phyloP scores from a whole-genome alignment of 2,329 filamentous ascomycete genomes.

The Fusarium pininemorale region DNA sequence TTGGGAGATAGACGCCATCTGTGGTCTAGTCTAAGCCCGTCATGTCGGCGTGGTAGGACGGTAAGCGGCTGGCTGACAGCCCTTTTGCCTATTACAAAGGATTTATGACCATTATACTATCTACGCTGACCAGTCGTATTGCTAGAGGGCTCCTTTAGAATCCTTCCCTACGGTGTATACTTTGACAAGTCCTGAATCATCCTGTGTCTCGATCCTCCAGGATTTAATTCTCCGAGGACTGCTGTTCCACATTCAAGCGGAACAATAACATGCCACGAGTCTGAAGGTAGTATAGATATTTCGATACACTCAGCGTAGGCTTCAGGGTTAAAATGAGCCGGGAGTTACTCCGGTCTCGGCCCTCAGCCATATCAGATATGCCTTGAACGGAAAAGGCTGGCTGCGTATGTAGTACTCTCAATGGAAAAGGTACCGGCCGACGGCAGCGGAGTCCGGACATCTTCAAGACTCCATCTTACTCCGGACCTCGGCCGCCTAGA shows the following conservation, averaged over 20 bases:
- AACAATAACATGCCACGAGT: fast-evolving
- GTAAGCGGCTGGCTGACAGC: constrained; percentile 6
- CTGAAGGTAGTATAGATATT: not conserved
- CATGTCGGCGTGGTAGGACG: constrained; percentile 20
- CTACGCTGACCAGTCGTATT: not conserved
- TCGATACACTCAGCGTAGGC: too few species aligned
- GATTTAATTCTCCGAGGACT: not conserved
- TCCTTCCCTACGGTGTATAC: too few species aligned
- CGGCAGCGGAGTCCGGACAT: not conserved
- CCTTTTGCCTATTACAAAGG: not conserved
- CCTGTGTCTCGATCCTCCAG: not conserved
- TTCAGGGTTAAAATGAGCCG: too few species aligned
- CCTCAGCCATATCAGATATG: not conserved
- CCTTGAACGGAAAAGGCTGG: too few species aligned
- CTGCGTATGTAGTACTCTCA: not conserved
- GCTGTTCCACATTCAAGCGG: not conserved
- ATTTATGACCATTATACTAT: not conserved
- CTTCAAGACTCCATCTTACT: not conserved
- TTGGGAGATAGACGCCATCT: not conserved
- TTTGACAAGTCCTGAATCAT: not conserved
- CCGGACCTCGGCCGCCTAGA: not conserved
- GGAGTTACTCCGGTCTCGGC: not conserved
- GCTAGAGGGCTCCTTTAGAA: too few species aligned
- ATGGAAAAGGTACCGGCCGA: not conserved
- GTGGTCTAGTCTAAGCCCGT: constrained; percentile 12